These are phyloP conservation scores for Trichoderma sp. DNA, from an alignment of 2,329 filamentous ascomycete species.

Conservation along the genomic window DNA sequence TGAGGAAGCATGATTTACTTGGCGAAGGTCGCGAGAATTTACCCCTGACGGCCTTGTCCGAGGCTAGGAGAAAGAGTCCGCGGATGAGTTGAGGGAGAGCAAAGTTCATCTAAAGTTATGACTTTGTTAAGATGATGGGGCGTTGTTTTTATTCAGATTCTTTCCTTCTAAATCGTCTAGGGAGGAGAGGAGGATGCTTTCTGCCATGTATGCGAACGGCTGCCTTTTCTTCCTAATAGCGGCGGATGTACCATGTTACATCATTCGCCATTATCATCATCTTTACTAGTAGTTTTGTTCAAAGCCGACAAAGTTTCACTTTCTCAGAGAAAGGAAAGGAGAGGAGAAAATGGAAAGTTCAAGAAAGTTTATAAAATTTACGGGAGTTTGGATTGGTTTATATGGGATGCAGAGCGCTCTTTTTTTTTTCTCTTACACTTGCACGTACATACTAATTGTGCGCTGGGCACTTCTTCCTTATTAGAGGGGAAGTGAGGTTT, in stretches of 20 bases:
- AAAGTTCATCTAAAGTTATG: not conserved
- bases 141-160: not conserved
- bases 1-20: constrained; percentile 36
- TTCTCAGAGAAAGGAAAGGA: not conserved
- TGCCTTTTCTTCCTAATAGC: not conserved
- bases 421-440: not conserved
- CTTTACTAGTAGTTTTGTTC: not conserved
- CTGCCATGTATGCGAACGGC: not conserved
- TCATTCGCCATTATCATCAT: not conserved
- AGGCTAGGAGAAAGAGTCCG: constrained; percentile 58
- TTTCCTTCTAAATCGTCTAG: not conserved
- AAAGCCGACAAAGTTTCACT: not conserved
- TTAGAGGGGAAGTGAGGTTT: not conserved
- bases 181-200: not conserved
- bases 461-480: not conserved
- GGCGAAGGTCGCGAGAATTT: constrained; percentile 56
- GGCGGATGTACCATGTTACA: not conserved
- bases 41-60: constrained; percentile 47
- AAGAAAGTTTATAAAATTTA: not conserved
- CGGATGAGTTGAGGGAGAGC: constrained; percentile 42
- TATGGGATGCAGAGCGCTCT: constrained; percentile 10
- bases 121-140: not conserved
- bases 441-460: not conserved
- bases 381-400: constrained; percentile 17
- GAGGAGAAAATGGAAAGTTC: not conserved